Conservation (phyloP, 2,329 filamentous ascomycete species). For the Chaetomiaceae sp. region DNA sequence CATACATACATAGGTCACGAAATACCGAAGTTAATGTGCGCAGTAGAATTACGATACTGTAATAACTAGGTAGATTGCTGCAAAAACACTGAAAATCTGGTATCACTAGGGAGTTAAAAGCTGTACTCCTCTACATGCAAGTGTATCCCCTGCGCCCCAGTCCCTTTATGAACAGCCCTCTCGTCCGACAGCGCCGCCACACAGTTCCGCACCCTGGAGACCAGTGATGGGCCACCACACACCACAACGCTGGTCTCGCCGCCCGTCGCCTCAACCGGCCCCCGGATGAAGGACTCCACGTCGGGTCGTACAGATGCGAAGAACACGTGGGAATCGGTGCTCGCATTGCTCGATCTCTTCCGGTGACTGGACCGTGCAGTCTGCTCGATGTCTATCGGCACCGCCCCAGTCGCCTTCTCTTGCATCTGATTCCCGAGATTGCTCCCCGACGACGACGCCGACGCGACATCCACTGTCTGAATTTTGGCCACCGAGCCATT, state of each 20-base stretch:
- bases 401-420: constrained; percentile 26
- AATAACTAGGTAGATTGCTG: no score
- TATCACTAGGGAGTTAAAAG: no score
- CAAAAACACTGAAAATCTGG: no score
- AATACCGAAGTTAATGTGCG: no score
- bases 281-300: constrained; percentile 48
- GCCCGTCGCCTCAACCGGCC: constrained; percentile 52
- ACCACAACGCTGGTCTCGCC: constrained; percentile 60
- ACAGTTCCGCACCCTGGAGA: constrained; percentile 50
- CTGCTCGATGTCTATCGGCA: constrained; percentile 30
- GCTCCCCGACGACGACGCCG: constrained; percentile 19
- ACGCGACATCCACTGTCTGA: constrained; percentile 17
- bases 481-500: constrained; percentile 21
- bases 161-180: constrained; percentile 60
- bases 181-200: constrained; percentile 56
- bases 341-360: constrained; percentile 25
- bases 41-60: no score
- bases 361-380: constrained; percentile 11
- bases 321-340: constrained; percentile 40
- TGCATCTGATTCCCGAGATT: constrained; percentile 15
- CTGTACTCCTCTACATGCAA: constrained; percentile 57
- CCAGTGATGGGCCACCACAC: constrained; percentile 54
- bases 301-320: constrained; percentile 47
- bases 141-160: constrained; percentile 58
- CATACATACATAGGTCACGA: no score